These are phyloP conservation scores for Lentinula lateritia DNA, from an alignment of 768 basidiomycete genomes.

Conservation along the genomic window DNA sequence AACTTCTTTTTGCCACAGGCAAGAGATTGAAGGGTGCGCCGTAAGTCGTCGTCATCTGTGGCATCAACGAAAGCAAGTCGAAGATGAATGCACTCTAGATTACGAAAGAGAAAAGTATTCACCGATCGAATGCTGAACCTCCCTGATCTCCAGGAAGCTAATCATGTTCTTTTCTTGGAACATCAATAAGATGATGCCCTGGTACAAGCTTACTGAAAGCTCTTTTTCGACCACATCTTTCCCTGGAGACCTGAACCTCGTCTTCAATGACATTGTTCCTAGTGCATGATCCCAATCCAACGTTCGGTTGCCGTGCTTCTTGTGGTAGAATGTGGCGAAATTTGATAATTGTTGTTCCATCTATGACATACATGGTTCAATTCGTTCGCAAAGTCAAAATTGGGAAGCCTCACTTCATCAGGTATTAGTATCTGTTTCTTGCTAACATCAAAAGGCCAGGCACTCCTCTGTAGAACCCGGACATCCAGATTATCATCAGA, in stretches of 20 bases:
- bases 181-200: conserved; percentile 77
- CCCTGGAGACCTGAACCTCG: conserved; percentile 52
- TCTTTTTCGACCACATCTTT: conserved; percentile 51
- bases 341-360: conserved; percentile 67
- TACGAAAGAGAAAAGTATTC: background rate
- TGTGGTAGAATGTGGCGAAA: conserved; percentile 71
- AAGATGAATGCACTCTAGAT: no score
- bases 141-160: conserved; percentile 55
- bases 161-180: conserved; percentile 72
- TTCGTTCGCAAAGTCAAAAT: background rate
- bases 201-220: conserved; percentile 85
- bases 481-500: conserved; percentile 45
- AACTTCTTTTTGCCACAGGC: conserved; percentile 90
- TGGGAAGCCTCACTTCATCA: conserved; percentile 32
- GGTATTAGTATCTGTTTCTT: conserved; percentile 50
- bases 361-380: conserved; percentile 27
- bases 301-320: conserved; percentile 67
- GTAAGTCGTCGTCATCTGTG: conserved; percentile 65
- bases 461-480: conserved; percentile 82
- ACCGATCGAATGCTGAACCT: background rate
- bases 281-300: conserved; percentile 86
- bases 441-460: conserved; percentile 75
- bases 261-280: conserved; percentile 74
- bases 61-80: conserved; percentile 9
- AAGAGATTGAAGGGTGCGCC: conserved; percentile 86